Base-by-base conservation (phyloP, 2,329 filamentous ascomycete genomes). In the Fusarium haematococcum region DNA sequence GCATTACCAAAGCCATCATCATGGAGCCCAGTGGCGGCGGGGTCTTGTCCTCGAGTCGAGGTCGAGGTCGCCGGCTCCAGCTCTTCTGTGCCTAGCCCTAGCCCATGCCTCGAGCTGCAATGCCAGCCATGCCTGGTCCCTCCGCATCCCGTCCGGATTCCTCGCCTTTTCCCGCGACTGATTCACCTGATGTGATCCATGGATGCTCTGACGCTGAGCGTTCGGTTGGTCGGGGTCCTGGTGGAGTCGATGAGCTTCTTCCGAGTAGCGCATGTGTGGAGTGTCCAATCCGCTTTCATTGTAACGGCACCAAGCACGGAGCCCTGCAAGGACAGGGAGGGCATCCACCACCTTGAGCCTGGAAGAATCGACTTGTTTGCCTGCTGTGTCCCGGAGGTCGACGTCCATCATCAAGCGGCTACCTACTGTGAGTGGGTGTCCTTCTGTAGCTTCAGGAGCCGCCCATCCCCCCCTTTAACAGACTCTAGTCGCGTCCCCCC, bases 221-320 rank as follows among this genome's bases (percentile, higher is more conserved):
- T 63, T 76, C 69, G 75, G 75, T 76, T 77, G 68, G 75, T 76
- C 68, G 75, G 74, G 72, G 74, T 48, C 41, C 58, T 65, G 54
- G 76, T 70, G 72, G 71, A 69, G 75, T 68, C 62, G 67, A 76
- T 70, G 75, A 73, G 75, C 75, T 77, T 75, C 75, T 72, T 76
- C 71, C 63, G 64, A 67, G 73, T 73, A 75, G 69, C 65, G 73
- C 62, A 66, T 70, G 61, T 78, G 75, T 75, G 77, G 76, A 77
- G 75, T 67, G 64, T 66, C 75, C 77, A 78, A 79, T 79, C 75
- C 77, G 77, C 77, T 78, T 78, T 75, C 77, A 74, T 67, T 79
- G 77, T 69, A 75, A 78, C 75, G 61, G 67, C 69, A 71, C 58
- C 73, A 73, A 62, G 63, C 39, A 70, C 63, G 45, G 69, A 69